These are phyloP conservation scores for Saccharomyces pastorianus DNA, from an alignment of 1,139 yeast species.

Conservation along the genomic window DNA sequence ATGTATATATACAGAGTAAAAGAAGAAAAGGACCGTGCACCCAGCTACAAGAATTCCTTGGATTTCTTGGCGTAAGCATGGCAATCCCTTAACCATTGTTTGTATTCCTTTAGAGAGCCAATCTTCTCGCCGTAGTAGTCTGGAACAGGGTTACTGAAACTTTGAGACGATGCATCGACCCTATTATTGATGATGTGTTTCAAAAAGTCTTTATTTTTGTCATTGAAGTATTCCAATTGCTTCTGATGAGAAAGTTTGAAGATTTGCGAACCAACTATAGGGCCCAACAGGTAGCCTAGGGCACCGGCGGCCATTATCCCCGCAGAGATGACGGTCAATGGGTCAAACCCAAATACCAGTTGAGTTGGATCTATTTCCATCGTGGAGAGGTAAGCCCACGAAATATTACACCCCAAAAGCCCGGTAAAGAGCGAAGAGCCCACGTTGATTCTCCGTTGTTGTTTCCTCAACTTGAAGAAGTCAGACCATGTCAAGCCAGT, in stretches of 20 bases:
- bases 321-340: constrained; percentile 66
- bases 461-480: constrained; percentile 66
- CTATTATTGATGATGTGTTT: constrained; percentile 67
- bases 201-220: constrained; percentile 67
- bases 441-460: constrained; percentile 62
- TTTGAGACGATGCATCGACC: constrained; percentile 89
- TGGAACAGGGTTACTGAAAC: constrained; percentile 90
- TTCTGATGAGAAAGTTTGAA: constrained; percentile 52
- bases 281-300: constrained; percentile 77
- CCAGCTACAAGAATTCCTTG: constrained; percentile 60
- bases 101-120: constrained; percentile 74
- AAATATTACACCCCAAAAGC: constrained; percentile 51
- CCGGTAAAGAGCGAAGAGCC: constrained; percentile 65
- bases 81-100: constrained; percentile 94
- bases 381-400: constrained; percentile 73
- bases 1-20: neutral
- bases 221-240: constrained; percentile 39
- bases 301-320: constrained; percentile 62
- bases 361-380: constrained; percentile 79
- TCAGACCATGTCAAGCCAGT: constrained; percentile 52
- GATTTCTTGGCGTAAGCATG: constrained; percentile 83
- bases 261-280: constrained; percentile 63
- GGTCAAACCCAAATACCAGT: constrained; percentile 77
- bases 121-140: constrained; percentile 97
- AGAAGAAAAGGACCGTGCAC: neutral